Evolutionary conservation across 805 yeast species (phyloP).

Genomic region (Kodamaea nitidulidarum): DNA sequence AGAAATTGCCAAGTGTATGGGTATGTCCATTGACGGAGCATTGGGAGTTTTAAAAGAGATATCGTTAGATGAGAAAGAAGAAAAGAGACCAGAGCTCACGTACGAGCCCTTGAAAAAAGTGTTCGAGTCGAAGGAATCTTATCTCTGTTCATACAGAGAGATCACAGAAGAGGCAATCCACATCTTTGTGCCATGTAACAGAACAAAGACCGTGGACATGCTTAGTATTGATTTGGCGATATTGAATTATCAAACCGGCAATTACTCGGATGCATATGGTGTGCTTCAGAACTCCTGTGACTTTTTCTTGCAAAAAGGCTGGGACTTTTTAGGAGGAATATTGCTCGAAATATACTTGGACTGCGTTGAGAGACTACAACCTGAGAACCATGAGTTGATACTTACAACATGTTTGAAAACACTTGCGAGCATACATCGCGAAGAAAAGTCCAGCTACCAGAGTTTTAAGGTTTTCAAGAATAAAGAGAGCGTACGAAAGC

Average conservation of each 20-base stretch:
- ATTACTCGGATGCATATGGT: slow-evolving; percentile 57
- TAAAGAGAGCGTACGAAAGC: slow-evolving; percentile 12
- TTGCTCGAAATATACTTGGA: slow-evolving; percentile 63
- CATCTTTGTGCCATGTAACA: slow-evolving; percentile 46
- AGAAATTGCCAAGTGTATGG: slow-evolving; percentile 20
- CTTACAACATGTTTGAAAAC: slow-evolving; percentile 39
- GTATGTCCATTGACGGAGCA: slow-evolving; percentile 18
- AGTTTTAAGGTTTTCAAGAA: slow-evolving; percentile 22
- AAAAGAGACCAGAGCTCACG: slow-evolving; percentile 3
- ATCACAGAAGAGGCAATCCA: slow-evolving; percentile 55
- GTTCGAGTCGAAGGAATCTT: slow-evolving; percentile 17
- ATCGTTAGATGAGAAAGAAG: slow-evolving; percentile 13
- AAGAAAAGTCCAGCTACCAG: slow-evolving; percentile 17
- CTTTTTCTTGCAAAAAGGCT: slow-evolving; percentile 63
- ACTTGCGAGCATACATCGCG: slow-evolving; percentile 27
- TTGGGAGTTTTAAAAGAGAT: slow-evolving; percentile 21
- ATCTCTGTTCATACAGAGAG: slow-evolving; percentile 35
- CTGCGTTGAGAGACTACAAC: slow-evolving; percentile 50
- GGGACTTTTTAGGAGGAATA: slow-evolving; percentile 69
- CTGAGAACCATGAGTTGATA: slow-evolving; percentile 24
- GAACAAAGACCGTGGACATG: slow-evolving; percentile 66
- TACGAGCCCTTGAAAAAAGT: slow-evolving; percentile 15
- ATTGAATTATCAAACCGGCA: slow-evolving; percentile 53
- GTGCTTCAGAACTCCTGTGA: slow-evolving; percentile 67
- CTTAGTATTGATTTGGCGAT: slow-evolving; percentile 78